Base-by-base conservation (phyloP, 2,329 filamentous ascomycete genomes). In the Colletotrichum sidae region DNA sequence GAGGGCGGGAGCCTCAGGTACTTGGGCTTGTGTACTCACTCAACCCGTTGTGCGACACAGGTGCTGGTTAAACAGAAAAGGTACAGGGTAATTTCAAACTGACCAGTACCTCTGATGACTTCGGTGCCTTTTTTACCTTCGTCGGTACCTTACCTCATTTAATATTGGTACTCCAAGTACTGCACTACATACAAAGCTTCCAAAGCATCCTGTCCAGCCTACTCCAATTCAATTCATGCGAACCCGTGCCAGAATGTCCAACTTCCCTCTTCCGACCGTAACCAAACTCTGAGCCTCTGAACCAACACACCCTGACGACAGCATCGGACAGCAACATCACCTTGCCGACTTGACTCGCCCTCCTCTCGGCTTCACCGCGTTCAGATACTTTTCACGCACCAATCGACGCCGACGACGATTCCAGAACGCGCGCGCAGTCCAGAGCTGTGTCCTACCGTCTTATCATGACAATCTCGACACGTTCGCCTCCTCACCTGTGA, bases 401-500 rank as follows among this genome's bases (percentile, higher is more conserved):
- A 9, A 50, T 17, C 38, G n/a, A 50, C 38, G 13, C 12, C 57
- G 33, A 60, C 50, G 9, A 10, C 50, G 15, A 46, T 17, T 10
- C 34, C 35, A 34, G 42, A 39, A 51, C 6, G 56, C 60, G 52
- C 58, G 63, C 63, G 41, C 53, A 63, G 53, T 66, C 58, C 39
- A 57, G 41, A 53, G 58, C 63, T 57, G 59, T 56, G 63, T 50
- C 42, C 42, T 47, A n/a, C 33, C 44, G 11, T 52, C 59, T 66
- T 56, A 66, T 57, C 41, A 66, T 66, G 63, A 63, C 52, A 37
- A 66, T 38, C 49, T 53, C 59, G 63, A 57, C 63, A 66, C 63
- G 53, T 41, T 63, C 53, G 63, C 47, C 42, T 56, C 56, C 39
- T 35, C 37, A 57, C 42, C 55, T 53, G 52, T 66, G 63, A 66